Evolutionary conservation across 2,329 filamentous ascomycete species (phyloP), one percentile per base, ranked within the genome.

Genomic region (Neopestalotiopsis sp.): DNA sequence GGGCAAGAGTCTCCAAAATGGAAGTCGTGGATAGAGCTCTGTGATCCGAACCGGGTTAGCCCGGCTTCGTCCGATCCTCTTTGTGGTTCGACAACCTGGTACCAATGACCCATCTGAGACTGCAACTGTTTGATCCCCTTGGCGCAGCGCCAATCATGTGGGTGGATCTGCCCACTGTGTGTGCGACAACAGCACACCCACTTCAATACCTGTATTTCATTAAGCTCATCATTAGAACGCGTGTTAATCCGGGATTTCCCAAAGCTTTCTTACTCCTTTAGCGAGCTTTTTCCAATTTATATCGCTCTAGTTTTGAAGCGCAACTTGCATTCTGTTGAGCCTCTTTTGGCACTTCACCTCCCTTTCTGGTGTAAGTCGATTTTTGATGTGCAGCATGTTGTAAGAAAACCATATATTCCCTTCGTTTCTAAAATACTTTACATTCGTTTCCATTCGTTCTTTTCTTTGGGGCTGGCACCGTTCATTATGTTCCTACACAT

Each of bases 401-500:
- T 66, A 34, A 66, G 49, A 12, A 65, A 45, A 58, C 14, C 38
- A 65, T 65, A 30, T 58, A 56, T n/a, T 38, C 45, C 45, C 61
- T 42, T 61, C 56, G 30, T 69, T 66, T 56, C 24, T 58, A 13
- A 40, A n/a, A 64, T 9, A 6, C 45, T 53, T 53, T 53, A n/a
- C 62, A 30, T 70, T 65, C 58, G 40, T 66, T 73, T 71, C 67
- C 65, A 68, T 68, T 70, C 67, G 65, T 66, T 61, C 63, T 61
- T 30, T 61, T 70, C 69, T 67, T 28, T 59, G 71, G 68, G 53
- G 38, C 70, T 67, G 65, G 42, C 28, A 71, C 68, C 73, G 71
- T 74, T 75, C 71, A 76, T 68, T 69, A 77, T 76, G 75, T 73
- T 71, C 69, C 74, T 74, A 70, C 67, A 68, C n/a, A 66, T 68